Base-by-base conservation (phyloP, 768 basidiomycete species). In the Boletus edulis region DNA sequence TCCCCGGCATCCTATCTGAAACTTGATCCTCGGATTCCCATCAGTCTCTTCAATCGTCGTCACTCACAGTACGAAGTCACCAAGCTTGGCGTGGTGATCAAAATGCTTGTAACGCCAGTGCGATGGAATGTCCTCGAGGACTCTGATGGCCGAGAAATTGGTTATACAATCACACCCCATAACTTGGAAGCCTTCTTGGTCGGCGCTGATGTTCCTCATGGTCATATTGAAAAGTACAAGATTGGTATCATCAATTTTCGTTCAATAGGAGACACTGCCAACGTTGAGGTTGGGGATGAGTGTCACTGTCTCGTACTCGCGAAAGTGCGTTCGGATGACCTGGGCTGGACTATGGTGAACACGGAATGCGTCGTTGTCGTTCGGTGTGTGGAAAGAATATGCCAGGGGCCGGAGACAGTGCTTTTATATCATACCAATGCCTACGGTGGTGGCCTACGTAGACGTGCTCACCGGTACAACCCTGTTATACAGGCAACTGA, bases 341-440 rank as follows among this genome's bases (percentile, higher is more conserved):
- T 41, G 38, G 58, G 59, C 22, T 61, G 59, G 59, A n/a, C 38
- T 22, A 32, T 55, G 52, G 46, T 60, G 49, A 61, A 61, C 44
- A 57, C 60, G 2, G 59, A 61, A n/a, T 61, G 54, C 13, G 54
- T 61, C 3, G 11, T 61, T 18, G 60, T 56, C 10, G 54, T 52
- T 12, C 54, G 50, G 24, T 61, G 59, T 12, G 5, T 49, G 12
- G 51, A 49, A 22, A 46, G 35, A 27, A 41, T 59, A 40, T 18
- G 20, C 13, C n/a, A 41, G 34, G 6, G 27, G 4, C 47, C 46
- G 0, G 50, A 59, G 41, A 40, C n/a, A 4, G 58, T 52, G 17
- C 42, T 52, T 13, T 49, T 57, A 38, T 49, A 34, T 27, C 50
- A 58, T 40, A 45, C 47, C n/a, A 54, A 35, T 18, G 35, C 35